Base-by-base conservation (phyloP, 208 protist genomes). In the Trypanosoma rangeli region DNA sequence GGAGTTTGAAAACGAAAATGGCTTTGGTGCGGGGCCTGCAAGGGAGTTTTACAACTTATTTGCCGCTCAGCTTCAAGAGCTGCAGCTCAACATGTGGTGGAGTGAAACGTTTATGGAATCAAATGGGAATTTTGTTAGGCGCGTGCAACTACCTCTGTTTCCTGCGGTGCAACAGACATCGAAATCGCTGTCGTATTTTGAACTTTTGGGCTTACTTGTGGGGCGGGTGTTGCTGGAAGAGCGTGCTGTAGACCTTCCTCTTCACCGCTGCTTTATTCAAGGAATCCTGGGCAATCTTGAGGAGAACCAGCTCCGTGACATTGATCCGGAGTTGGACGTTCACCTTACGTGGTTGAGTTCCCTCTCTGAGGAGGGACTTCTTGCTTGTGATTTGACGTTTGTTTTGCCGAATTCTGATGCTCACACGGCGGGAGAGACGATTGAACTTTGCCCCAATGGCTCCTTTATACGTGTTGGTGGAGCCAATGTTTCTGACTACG, bases 1-100 rank as follows among this genome's bases (percentile, higher is more conserved):
- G 9, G 71, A 85, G 26, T 96, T 94, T 74, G 70, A 79, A 29
- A 87, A 83, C 31, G 91, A 96, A 73, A 75, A 81, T 20, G 92
- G 89, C 56, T 85, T 89, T 53, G 92, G 92, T 50, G 77, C 74
- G 24, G 92, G 92, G 16, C 92, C 92, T 29, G 85, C 89, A 35
- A 67, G 89, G 64, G 86, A 94, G 70, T 92, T 94, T 59, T 94
- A 86, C 57, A 83, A 86, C 65, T 63, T 89, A 66, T 52, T 94
- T 9, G 81, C 78, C 0, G 73, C 70, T 42, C 59, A 73, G 42
- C 57, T 97, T 35, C 60, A 84, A 52, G 61, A 75, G 4, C 68
- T 76, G 5, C 31, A 69, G 31, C 67, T 78, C 24, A 67, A 74
- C 20, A 80, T 92, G 69, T 94, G 83, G 82, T 68, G 73, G 54